Percentiles rank a stretch among this genome's conserved stretches.
These are phyloP conservation scores for Trichoderma orchidacearum DNA, from an alignment of 495 filamentous ascomycete species.

Conservation along the genomic window DNA sequence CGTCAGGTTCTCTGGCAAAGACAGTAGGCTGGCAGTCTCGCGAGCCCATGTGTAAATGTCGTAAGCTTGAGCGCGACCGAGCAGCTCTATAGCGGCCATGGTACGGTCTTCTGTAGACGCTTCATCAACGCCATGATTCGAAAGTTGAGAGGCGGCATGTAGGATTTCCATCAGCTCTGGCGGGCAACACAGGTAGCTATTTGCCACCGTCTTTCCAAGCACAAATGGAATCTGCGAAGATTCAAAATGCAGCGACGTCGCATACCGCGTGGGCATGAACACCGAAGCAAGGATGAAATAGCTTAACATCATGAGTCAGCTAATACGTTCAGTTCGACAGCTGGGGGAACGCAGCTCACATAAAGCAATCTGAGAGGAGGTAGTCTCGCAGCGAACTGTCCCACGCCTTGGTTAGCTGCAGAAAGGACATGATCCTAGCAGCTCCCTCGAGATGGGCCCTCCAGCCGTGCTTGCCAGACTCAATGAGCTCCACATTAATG, in stretches of 20 bases:
- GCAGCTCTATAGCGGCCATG: constrained; percentile 5
- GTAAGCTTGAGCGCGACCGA: constrained; percentile 16
- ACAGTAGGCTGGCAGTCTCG: constrained; percentile 12
- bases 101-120: neutral
- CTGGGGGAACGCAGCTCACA: constrained; percentile 7
- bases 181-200: constrained; percentile 34
- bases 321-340: neutral
- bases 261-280: constrained; percentile 5
- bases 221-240: constrained; percentile 15
- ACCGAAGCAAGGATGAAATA: constrained; percentile 23
- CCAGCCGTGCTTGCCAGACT: constrained; percentile 42
- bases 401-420: neutral
- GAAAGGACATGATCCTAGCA: constrained; percentile 23
- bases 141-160: constrained; percentile 19
- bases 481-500: constrained; percentile 43
- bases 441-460: constrained; percentile 38
- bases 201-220: constrained; percentile 22
- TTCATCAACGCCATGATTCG: constrained; percentile 3
- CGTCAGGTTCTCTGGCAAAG: constrained; percentile 11
- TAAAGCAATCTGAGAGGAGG: constrained; percentile 30
- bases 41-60: constrained; percentile 23
- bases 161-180: constrained; percentile 22
- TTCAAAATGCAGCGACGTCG: constrained; percentile 1
- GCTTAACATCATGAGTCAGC: neutral
- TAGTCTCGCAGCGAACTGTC: constrained; percentile 19